Evolutionary conservation across 352 stramenopile species (phyloP).

Genomic region (Phytophthora pseudosyringae): DNA sequence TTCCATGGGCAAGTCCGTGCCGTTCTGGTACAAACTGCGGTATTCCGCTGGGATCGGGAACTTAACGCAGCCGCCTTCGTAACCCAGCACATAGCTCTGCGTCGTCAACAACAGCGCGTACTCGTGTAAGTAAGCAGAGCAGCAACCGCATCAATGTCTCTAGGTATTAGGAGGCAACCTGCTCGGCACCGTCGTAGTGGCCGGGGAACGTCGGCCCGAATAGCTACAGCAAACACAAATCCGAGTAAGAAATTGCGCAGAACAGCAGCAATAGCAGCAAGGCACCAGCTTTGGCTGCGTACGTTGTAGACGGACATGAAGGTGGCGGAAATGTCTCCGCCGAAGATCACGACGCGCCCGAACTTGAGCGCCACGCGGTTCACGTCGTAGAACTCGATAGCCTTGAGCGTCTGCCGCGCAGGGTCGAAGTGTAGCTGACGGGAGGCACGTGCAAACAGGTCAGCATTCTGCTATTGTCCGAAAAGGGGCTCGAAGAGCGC

Average conservation of each 20-base stretch:
- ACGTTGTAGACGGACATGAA: slow-evolving; percentile 92
- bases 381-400: slow-evolving; percentile 83
- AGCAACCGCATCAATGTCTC: too few species aligned
- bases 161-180: slow-evolving; percentile 36
- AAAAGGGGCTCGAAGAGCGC: neutral
- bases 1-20: slow-evolving; percentile 80
- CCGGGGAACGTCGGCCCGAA: slow-evolving; percentile 88
- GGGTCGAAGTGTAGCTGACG: slow-evolving; percentile 72
- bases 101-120: neutral
- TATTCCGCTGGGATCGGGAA: slow-evolving; percentile 86
- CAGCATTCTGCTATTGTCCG: neutral
- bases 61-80: slow-evolving; percentile 72
- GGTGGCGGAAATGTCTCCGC: slow-evolving; percentile 74
- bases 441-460: neutral
- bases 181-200: slow-evolving; percentile 64
- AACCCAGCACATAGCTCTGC: slow-evolving; percentile 78
- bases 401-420: slow-evolving; percentile 67
- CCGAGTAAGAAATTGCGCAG: neutral
- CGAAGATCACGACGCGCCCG: slow-evolving; percentile 85
- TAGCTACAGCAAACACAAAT: slow-evolving; percentile 45
- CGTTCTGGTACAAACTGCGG: slow-evolving; percentile 72
- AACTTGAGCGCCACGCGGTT: slow-evolving; percentile 83
- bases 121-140: too few species aligned
- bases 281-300: slow-evolving; percentile 5
- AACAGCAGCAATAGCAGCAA: neutral